Percentiles rank a stretch among this genome's conserved stretches.
Evolutionary conservation across 2,329 filamentous ascomycete species (phyloP).

Genomic region (Whalleya microplaca): DNA sequence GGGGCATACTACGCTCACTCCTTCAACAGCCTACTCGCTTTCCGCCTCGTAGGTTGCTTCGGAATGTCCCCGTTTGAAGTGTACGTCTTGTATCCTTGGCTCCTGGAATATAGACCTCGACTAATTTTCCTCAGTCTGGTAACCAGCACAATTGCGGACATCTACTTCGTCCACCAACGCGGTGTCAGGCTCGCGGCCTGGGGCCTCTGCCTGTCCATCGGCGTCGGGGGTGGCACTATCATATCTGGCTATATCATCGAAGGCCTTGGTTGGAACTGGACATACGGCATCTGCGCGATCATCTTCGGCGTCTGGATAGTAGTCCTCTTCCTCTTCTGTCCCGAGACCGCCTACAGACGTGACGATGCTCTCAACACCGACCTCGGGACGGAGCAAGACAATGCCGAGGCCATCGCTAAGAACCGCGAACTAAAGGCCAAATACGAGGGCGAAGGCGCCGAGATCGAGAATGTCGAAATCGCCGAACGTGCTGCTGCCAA

Average conservation of each 20-base stretch:
- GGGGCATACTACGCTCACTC: slow-evolving; percentile 28
- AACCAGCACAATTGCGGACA: slow-evolving; percentile 36
- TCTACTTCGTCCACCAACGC: slow-evolving; percentile 40
- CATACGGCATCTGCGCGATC: slow-evolving; percentile 45
- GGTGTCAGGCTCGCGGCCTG: slow-evolving; percentile 35
- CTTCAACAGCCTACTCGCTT: slow-evolving; percentile 28
- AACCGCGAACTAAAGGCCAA: not conserved
- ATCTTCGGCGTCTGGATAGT: slow-evolving; percentile 41
- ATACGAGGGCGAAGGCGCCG: slow-evolving; percentile 3
- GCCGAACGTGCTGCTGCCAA: slow-evolving; percentile 8
- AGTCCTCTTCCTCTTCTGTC: slow-evolving; percentile 45
- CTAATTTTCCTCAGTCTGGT: slow-evolving; percentile 27
- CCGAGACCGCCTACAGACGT: slow-evolving; percentile 47
- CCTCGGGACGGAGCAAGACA: slow-evolving; percentile 14
- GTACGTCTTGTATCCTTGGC: slow-evolving; percentile 4
- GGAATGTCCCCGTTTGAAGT: slow-evolving; percentile 38
- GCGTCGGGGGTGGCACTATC: slow-evolving; percentile 31
- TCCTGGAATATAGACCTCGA: not conserved
- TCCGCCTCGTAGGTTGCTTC: slow-evolving; percentile 32
- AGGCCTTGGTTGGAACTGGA: slow-evolving; percentile 36
- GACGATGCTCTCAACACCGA: slow-evolving; percentile 22
- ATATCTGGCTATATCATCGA: slow-evolving; percentile 35
- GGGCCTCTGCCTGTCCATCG: slow-evolving; percentile 30
- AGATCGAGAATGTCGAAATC: slow-evolving; percentile 9
- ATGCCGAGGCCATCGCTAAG: not conserved